Base-by-base conservation (phyloP, 805 yeast species). In the Metschnikowia cerradonensis region DNA sequence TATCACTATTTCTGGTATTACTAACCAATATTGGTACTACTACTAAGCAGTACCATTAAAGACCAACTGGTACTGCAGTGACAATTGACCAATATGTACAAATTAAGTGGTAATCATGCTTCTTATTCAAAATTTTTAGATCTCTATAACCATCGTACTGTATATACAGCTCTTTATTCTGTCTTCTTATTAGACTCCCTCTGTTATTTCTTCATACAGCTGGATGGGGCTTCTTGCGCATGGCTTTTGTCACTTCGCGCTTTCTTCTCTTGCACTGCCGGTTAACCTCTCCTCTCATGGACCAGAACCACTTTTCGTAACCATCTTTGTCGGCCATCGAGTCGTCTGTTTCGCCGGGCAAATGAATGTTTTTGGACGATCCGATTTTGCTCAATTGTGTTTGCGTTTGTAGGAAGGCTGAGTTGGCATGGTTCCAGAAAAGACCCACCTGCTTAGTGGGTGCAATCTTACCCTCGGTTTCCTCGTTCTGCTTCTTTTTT, bases 391-490 rank as follows among this genome's bases (percentile, higher is more conserved):
- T 80, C 44, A 90, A 65, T 64, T 88, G 96, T 0, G 96, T 77
- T 68, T 91, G 98, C 0, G 97, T 84, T 46, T 80, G 81, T 55
- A 92, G 72, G 68, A 89, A 92, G 0, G 97, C 97, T 0, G 97
- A 91, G 17, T 86, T 86, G 11, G 76, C 71, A 64, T 92, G 97
- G 1, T 85, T 71, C 78, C 95, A 92, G 66, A 92, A 91, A 34
- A 90, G 71, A 6, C 89, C 83, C 41, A 56, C 61, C 48, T 63
- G 62, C 14, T 52, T 52, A 10, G 52, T 41, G 11, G 32, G 31
- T 49, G 39, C 35, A 13, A 31, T 20, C 56, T 42, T 70, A 33
- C 67, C 56, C 64, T 73, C 51, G 60, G 66, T 52, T 22, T 35
- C 51, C 49, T 43, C 57, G 56, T 43, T 69, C 64, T 73, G 50